phyloP scores from a whole-genome alignment of 495 filamentous ascomycete genomes.

The Parathielavia hyrcaniae region DNA sequence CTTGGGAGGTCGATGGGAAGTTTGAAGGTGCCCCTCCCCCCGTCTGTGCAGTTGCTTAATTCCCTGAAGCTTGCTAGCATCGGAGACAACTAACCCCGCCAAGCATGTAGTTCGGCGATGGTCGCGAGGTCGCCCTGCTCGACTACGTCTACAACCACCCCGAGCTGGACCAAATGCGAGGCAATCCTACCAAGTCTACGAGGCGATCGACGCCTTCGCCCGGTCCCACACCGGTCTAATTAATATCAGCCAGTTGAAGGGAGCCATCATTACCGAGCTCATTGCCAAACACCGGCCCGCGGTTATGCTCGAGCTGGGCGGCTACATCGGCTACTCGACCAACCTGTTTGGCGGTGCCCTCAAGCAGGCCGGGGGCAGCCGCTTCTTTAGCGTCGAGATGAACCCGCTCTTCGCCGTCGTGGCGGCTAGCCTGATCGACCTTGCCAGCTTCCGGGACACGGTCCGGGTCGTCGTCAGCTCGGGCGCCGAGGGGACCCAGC shows the following conservation, averaged over 20 bases:
- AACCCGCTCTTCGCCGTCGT: constrained; percentile 63
- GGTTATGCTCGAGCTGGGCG: constrained; percentile 71
- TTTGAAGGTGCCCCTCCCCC: constrained; percentile 14
- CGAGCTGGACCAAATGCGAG: constrained; percentile 49
- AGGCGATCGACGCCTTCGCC: constrained; percentile 66
- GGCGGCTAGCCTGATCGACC: constrained; percentile 53
- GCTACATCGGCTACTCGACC: constrained; percentile 75
- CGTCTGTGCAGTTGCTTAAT: constrained; percentile 34
- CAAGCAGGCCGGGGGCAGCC: constrained; percentile 50
- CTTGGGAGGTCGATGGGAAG: constrained; percentile 19
- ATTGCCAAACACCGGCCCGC: constrained; percentile 59
- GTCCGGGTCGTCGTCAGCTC: constrained; percentile 63
- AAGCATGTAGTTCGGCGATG: constrained; percentile 63
- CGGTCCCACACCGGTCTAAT: constrained; percentile 62
- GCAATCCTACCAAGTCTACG: constrained; percentile 58
- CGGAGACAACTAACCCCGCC: constrained; percentile 48
- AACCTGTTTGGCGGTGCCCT: constrained; percentile 63
- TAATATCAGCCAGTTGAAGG: constrained; percentile 72
- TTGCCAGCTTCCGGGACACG: constrained; percentile 60
- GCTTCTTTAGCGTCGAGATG: constrained; percentile 61
- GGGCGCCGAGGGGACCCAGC: constrained; percentile 53
- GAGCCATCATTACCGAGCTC: constrained; percentile 56
- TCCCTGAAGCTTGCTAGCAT: too few relatives aligned
- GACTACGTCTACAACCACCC: constrained; percentile 59
- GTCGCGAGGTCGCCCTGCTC: constrained; percentile 64